Percentiles rank a stretch among this genome's conserved stretches.
These are phyloP conservation scores for Amaranthus cruentus DNA, from an alignment of 148 eudicot species.

Conservation along the genomic window DNA sequence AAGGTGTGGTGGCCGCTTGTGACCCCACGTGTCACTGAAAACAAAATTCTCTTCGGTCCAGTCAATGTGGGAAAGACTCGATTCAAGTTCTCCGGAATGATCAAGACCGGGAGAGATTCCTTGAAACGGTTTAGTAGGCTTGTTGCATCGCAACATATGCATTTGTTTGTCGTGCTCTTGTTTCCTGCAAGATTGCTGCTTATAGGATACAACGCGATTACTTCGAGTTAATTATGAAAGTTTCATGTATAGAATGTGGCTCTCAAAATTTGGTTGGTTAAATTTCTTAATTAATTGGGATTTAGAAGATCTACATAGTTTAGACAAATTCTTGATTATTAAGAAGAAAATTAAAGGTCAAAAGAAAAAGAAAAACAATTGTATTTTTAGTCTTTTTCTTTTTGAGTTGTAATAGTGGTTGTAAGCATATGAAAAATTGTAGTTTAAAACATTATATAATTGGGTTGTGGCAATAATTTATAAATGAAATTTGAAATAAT, in stretches of 20 bases:
- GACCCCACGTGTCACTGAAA: slow-evolving; percentile 30
- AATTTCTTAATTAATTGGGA: slow-evolving; percentile 38
- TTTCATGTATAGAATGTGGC: slow-evolving; percentile 18
- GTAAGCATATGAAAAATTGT: neutral
- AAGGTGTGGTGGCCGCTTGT: slow-evolving; percentile 75
- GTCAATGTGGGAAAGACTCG: slow-evolving; percentile 27
- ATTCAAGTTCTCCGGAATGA: slow-evolving; percentile 45
- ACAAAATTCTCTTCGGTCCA: slow-evolving; percentile 29
- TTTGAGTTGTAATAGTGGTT: neutral
- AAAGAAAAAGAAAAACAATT: neutral
- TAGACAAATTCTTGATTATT: slow-evolving; percentile 11
- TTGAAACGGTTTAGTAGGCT: slow-evolving; percentile 64
- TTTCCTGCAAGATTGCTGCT: slow-evolving; percentile 62
- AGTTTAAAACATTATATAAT: neutral
- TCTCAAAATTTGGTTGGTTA: neutral
- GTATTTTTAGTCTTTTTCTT: neutral
- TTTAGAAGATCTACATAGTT: slow-evolving; percentile 17
- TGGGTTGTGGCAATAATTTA: neutral
- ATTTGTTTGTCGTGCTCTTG: slow-evolving; percentile 61
- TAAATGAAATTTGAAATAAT: no score
- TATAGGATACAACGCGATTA: slow-evolving; percentile 39
- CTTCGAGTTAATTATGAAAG: slow-evolving; percentile 16
- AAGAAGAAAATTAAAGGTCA: neutral
- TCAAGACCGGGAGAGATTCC: slow-evolving; percentile 54
- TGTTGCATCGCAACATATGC: slow-evolving; percentile 80